These are phyloP conservation scores for Lantana camara DNA, from an alignment of 257 asterid genomes.

Conservation along the genomic window DNA sequence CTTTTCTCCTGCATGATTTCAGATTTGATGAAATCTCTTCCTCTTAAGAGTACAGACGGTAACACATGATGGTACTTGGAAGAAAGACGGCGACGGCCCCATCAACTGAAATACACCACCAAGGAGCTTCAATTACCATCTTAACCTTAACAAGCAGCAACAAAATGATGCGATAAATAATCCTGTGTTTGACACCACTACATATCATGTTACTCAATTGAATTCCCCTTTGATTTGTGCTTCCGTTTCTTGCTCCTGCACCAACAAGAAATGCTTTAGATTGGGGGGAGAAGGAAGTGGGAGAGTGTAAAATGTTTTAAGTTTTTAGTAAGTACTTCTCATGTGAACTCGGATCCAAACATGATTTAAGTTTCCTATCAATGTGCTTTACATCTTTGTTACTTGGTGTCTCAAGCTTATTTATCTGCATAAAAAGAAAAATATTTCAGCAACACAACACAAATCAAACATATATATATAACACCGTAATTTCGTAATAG, in stretches of 20 bases:
- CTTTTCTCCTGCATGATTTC: not conserved
- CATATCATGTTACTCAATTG: constrained; percentile 40
- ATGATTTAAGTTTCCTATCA: constrained; percentile 90
- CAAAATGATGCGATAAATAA: not conserved
- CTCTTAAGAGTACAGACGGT: not conserved
- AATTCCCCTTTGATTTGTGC: constrained; percentile 81
- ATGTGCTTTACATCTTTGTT: constrained; percentile 92
- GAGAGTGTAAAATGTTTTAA: not conserved
- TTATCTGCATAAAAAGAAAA: constrained; percentile 49
- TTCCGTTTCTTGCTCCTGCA: constrained; percentile 95
- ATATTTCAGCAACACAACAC: constrained; percentile 7
- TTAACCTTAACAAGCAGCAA: constrained; percentile 12
- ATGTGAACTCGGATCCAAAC: constrained; percentile 89
- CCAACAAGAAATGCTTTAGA: constrained; percentile 19
- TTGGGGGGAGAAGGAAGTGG: not conserved
- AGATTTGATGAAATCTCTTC: not conserved
- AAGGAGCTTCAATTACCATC: not conserved
- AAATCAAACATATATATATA: not conserved
- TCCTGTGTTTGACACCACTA: constrained; percentile 19
- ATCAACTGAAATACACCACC: not conserved
- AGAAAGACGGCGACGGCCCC: not conserved
- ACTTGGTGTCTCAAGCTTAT: constrained; percentile 78
- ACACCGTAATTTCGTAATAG: not conserved
- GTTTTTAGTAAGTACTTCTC: constrained; percentile 68
- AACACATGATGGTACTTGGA: not conserved